phyloP scores from a whole-genome alignment of 2,329 filamentous ascomycete species.

The Amauroascus verrucosus region DNA sequence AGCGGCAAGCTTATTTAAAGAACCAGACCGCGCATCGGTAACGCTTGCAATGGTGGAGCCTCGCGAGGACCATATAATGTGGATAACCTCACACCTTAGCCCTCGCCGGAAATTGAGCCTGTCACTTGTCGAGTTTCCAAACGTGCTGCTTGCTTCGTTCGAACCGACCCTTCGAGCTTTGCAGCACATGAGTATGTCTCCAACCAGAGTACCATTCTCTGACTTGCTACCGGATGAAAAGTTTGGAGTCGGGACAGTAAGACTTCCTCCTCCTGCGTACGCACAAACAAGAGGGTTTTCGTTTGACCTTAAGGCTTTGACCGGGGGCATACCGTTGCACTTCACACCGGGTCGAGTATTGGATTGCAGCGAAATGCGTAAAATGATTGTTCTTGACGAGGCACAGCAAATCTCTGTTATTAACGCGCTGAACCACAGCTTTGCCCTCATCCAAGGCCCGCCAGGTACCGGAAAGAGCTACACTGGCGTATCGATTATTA shows the following conservation, averaged over 20 bases:
- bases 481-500: constrained; percentile 50
- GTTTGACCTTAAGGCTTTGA: constrained; percentile 18
- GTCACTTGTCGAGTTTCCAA: constrained; percentile 52
- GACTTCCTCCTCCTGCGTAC: constrained; percentile 20
- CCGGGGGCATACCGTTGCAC: constrained; percentile 14
- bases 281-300: constrained; percentile 14
- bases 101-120: constrained; percentile 5
- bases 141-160: constrained; percentile 50
- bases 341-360: constrained; percentile 24
- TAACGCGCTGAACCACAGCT: constrained; percentile 32
- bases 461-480: constrained; percentile 61
- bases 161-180: constrained; percentile 47
- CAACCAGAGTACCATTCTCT: constrained; percentile 40
- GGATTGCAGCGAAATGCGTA: constrained; percentile 23
- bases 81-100: constrained; percentile 10
- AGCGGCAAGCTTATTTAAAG: constrained; percentile 18
- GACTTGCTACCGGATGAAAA: constrained; percentile 35
- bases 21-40: constrained; percentile 23
- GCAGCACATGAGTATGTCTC: constrained; percentile 41
- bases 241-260: not conserved
- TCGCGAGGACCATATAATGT: constrained; percentile 18
- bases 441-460: constrained; percentile 58
- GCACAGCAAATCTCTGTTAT: constrained; percentile 20
- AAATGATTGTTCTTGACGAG: constrained; percentile 42
- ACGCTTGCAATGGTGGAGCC: constrained; percentile 23